Percentiles rank a stretch among this genome's conserved stretches.
phyloP scores from a whole-genome alignment of 2,329 filamentous ascomycete genomes.

The Penicillium griseofulvum region DNA sequence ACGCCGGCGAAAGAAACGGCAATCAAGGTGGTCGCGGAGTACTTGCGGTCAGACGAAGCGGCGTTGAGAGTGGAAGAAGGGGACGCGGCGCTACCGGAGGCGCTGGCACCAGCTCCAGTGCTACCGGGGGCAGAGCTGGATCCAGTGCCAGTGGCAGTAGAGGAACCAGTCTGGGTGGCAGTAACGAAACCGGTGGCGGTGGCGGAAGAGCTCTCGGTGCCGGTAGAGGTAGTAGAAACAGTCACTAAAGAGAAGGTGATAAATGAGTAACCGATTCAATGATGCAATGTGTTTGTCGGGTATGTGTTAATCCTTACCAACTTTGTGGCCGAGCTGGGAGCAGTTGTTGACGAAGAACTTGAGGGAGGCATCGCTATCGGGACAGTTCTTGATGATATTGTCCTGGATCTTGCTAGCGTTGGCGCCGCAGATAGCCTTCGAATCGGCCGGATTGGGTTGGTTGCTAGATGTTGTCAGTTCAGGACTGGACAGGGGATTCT shows the following conservation, averaged over 20 bases:
- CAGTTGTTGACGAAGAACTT: conserved; percentile 42
- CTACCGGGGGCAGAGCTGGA: neutral
- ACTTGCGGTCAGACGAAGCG: conserved; percentile 31
- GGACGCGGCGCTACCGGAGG: conserved; percentile 13
- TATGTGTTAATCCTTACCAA: conserved; percentile 35
- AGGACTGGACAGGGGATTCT: neutral
- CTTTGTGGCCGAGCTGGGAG: conserved; percentile 38
- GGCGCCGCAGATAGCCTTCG: conserved; percentile 40
- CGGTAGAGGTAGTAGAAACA: conserved; percentile 23
- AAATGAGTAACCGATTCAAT: conserved; percentile 1
- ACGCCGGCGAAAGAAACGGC: conserved; percentile 44
- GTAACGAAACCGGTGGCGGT: conserved; percentile 22
- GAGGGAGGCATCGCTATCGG: conserved; percentile 34
- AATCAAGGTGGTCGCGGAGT: conserved; percentile 38
- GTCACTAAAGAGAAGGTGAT: conserved; percentile 12
- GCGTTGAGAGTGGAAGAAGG: conserved; percentile 24
- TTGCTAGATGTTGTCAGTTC: conserved; percentile 31
- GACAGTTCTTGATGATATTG: conserved; percentile 38
- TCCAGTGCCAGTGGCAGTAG: conserved; percentile 18
- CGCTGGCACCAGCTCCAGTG: too few relatives aligned
- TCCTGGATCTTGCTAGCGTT: conserved; percentile 36
- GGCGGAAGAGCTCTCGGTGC: conserved; percentile 23
- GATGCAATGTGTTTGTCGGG: neutral
- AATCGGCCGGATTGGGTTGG: conserved; percentile 37
- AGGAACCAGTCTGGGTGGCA: conserved; percentile 11